A percentile compares a stretch with the other conserved stretches of the same genome.
phyloP scores from a whole-genome alignment of 106 monocot genomes.

The Chionographis japonica region DNA sequence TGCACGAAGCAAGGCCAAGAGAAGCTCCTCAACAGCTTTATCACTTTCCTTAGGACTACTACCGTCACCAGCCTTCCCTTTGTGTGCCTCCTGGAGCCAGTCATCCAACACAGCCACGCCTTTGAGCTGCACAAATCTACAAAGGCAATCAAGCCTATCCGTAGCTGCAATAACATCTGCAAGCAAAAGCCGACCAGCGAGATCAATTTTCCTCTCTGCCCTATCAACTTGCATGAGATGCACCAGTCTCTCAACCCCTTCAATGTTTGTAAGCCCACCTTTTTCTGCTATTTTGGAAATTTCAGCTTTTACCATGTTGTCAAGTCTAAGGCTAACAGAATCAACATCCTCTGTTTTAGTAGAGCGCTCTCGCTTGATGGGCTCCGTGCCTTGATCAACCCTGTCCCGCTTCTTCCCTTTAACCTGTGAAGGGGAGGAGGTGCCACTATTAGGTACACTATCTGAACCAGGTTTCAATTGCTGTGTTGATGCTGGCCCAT shows the following conservation, averaged over 20 bases:
- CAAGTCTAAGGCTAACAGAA: conserved; percentile 31
- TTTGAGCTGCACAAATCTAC: conserved; percentile 70
- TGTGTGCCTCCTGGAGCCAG: conserved; percentile 92
- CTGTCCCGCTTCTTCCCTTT: conserved; percentile 85
- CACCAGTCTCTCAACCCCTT: conserved; percentile 76
- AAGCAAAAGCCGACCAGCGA: conserved; percentile 63
- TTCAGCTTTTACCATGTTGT: conserved; percentile 58
- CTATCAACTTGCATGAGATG: conserved; percentile 75
- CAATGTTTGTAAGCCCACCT: conserved; percentile 59
- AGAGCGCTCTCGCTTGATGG: conserved; percentile 52
- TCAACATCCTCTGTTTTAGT: conserved; percentile 61
- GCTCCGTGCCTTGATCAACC: conserved; percentile 54
- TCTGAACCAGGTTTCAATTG: conserved; percentile 85
- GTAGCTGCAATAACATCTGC: conserved; percentile 94
- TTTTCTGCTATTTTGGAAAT: conserved; percentile 82
- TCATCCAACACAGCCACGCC: conserved; percentile 67
- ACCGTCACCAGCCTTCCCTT: conserved; percentile 64
- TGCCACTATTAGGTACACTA: conserved; percentile 52
- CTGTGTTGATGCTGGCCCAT: conserved; percentile 57
- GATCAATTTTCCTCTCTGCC: conserved; percentile 72
- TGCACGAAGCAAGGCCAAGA: conserved; percentile 73
- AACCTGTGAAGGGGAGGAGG: conserved; percentile 31
- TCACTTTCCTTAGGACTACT: conserved; percentile 83
- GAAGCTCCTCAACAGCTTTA: conserved; percentile 65
- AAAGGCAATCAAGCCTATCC: conserved; percentile 69